A percentile compares a stretch with the other conserved stretches of the same genome.
Conservation (phyloP, 2,329 filamentous ascomycete genomes). For the Fusarium burgessii region DNA sequence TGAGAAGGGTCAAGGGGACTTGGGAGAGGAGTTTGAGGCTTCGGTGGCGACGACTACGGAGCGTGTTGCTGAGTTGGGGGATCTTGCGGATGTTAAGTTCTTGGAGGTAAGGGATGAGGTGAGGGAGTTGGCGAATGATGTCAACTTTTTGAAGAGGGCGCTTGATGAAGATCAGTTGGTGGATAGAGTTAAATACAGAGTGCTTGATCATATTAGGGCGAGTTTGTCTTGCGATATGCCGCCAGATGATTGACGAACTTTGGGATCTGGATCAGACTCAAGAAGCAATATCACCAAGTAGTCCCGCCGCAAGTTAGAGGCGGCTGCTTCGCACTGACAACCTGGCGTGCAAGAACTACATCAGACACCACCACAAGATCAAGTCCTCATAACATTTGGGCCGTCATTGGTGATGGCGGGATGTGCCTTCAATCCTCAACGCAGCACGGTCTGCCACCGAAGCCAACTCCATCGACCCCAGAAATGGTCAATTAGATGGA, state of each 20-base stretch:
- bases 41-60: not conserved
- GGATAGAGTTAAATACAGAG: conserved; percentile 6
- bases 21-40: conserved; percentile 5
- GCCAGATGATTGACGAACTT: not conserved
- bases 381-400: too few species aligned
- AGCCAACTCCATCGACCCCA: too few species aligned
- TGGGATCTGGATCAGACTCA: not conserved
- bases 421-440: too few species aligned
- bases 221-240: conserved; percentile 4
- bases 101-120: not conserved
- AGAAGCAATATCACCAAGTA: not conserved
- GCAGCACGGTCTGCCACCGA: too few species aligned
- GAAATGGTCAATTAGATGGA: too few species aligned
- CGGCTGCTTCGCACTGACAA: too few species aligned
- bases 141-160: not conserved
- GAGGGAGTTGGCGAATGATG: not conserved
- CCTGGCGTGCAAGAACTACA: too few species aligned
- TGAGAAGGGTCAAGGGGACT: not conserved
- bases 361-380: too few species aligned
- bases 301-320: too few species aligned
- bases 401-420: too few species aligned
- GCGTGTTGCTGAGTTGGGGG: not conserved
- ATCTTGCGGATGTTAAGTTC: not conserved
- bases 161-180: conserved; percentile 5
- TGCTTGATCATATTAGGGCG: conserved; percentile 5